Evolutionary conservation across 768 basidiomycete species (phyloP).

Genomic region (Boletus patriciae): DNA sequence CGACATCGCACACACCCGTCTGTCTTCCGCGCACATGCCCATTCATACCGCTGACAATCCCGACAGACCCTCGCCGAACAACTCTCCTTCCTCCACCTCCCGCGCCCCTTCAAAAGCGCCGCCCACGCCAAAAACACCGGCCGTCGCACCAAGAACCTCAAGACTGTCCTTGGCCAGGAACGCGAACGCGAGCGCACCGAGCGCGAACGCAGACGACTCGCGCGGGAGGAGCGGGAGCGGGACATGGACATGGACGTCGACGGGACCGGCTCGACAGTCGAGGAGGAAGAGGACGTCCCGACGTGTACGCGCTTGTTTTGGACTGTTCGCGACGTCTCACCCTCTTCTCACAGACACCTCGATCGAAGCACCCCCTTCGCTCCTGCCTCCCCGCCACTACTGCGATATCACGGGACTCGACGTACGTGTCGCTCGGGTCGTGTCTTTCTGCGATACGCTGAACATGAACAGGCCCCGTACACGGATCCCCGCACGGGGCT

Average conservation of each 20-base stretch:
- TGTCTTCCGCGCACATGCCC: not conserved
- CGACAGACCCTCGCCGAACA: slow-evolving; percentile 69
- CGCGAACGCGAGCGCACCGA: slow-evolving; percentile 71
- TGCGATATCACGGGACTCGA: slow-evolving; percentile 89
- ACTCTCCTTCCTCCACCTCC: slow-evolving; percentile 66
- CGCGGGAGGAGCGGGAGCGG: slow-evolving; percentile 41
- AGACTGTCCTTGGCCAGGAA: slow-evolving; percentile 75
- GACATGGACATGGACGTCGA: slow-evolving; percentile 54
- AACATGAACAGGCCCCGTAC: slow-evolving; percentile 57
- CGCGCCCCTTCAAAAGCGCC: slow-evolving; percentile 78
- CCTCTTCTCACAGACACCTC: slow-evolving; percentile 55
- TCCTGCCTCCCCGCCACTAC: slow-evolving; percentile 72
- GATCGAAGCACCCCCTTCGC: slow-evolving; percentile 82
- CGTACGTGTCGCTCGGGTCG: slow-evolving; percentile 34
- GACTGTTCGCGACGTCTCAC: no score
- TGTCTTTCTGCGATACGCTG: not conserved
- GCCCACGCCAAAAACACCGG: slow-evolving; percentile 68
- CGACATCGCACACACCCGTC: not conserved
- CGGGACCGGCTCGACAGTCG: slow-evolving; percentile 39
- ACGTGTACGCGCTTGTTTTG: slow-evolving; percentile 51
- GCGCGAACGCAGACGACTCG: slow-evolving; percentile 55
- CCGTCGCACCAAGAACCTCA: slow-evolving; percentile 76
- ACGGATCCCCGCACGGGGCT: slow-evolving; percentile 79
- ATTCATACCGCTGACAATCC: not conserved
- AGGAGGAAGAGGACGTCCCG: slow-evolving; percentile 67